Evolutionary conservation across 1,284 basidiomycete species (phyloP).

Genomic region (Rugosomyces carneus): DNA sequence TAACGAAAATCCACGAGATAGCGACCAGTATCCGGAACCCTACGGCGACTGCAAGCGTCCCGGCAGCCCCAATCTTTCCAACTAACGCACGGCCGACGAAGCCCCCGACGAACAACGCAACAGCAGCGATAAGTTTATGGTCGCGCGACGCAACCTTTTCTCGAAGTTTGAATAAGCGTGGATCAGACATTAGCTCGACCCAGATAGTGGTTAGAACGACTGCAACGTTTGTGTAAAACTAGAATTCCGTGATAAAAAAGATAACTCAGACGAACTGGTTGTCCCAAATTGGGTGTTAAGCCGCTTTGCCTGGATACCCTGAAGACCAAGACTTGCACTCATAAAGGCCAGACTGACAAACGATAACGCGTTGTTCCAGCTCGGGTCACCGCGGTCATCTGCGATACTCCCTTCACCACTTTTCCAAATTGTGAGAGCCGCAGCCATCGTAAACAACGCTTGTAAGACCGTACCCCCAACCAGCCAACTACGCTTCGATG

Average conservation of each 20-base stretch:
- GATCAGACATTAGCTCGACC: slow-evolving; percentile 82
- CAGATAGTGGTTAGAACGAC: slow-evolving; percentile 64
- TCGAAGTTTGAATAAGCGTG: slow-evolving; percentile 55
- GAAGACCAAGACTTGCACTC: slow-evolving; percentile 71
- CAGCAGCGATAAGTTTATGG: slow-evolving; percentile 65
- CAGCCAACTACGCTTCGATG: slow-evolving; percentile 73
- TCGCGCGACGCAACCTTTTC: slow-evolving; percentile 59
- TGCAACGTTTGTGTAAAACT: slow-evolving; percentile 9
- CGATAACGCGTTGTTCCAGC: slow-evolving; percentile 62
- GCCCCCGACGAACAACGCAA: slow-evolving; percentile 70
- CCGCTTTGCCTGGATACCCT: slow-evolving; percentile 81
- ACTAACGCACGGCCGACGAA: slow-evolving; percentile 66
- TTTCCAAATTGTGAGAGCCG: slow-evolving; percentile 62
- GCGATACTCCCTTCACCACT: slow-evolving; percentile 54
- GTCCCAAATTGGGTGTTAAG: slow-evolving; percentile 76
- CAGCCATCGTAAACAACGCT: slow-evolving; percentile 67
- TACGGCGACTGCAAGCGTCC: slow-evolving; percentile 62
- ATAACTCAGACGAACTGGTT: slow-evolving; percentile 45
- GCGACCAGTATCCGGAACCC: slow-evolving; percentile 62
- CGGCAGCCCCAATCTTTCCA: slow-evolving; percentile 54
- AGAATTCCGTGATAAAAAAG: slow-evolving; percentile 4
- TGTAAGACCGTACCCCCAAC: slow-evolving; percentile 66
- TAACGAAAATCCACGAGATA: slow-evolving; percentile 65
- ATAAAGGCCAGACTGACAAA: slow-evolving; percentile 73
- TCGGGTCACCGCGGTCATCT: slow-evolving; percentile 46